Evolutionary conservation across 2,329 filamentous ascomycete genomes (phyloP), one percentile per base, ranked within the genome.

Genomic region (Lojkania enalia): DNA sequence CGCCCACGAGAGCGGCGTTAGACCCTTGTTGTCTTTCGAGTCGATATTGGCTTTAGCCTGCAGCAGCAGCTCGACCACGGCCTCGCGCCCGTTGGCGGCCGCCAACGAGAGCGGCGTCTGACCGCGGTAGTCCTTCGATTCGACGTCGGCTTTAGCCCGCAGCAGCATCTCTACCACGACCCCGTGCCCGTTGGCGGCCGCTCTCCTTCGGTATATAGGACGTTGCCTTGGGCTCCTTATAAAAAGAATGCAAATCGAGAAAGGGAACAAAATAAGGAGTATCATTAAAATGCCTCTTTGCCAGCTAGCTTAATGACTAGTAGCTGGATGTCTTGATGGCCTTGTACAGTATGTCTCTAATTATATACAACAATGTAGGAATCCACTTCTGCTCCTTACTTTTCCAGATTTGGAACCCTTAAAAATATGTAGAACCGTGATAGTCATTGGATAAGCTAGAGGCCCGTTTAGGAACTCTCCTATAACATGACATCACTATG

Each of bases 231-330:
- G 33, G 39, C 39, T 41, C 21, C 37, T 41, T 33, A 41, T 41
- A 33, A 41, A 41, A 39, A n/a, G 23, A 41, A 41, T 41, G 18
- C 33, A 41, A 41, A 41, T 29, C 33, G 27, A 41, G 39, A 41
- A 41, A 41, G 32, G 27, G 29, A 41, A 41, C 18, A 20, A 41
- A n/a, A 41, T 41, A 23, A 41, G 20, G 27, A 41, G 15, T 23
- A 41, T 25, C 23, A 41, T 41, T 41, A 41, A 33, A 41, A 41
- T 41, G 18, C 29, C 39, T 33, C 39, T 41, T 33, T n/a, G 27
- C 27, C n/a, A 33, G 27, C 39, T 41, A 41, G 39, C 27, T 13
- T 41, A 41, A 41, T 41, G 33, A 41, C 25, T 41, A 41, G 33
- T 16, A 41, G 27, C 32, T 18, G 18, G 29, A 41, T 41, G 14